Conservation (phyloP, 2,329 filamentous ascomycete species). For the Ceratocystis variospora region DNA sequence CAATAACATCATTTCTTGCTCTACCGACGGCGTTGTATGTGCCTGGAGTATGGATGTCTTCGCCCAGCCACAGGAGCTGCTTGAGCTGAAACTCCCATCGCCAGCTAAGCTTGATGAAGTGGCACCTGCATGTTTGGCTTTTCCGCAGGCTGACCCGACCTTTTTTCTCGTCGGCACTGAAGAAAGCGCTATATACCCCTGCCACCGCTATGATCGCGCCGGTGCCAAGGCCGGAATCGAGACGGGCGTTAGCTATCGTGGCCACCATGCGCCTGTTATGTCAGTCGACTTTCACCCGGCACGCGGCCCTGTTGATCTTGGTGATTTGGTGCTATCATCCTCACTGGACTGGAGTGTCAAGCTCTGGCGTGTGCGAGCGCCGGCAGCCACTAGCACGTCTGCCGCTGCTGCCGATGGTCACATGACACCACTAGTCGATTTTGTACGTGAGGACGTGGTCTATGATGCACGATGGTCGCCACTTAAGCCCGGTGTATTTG, state of each 20-base stretch:
- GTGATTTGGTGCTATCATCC: slow-evolving; percentile 82
- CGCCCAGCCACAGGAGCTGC: slow-evolving; percentile 84
- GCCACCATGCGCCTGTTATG: slow-evolving; percentile 89
- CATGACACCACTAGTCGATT: slow-evolving; percentile 69
- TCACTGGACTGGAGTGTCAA: slow-evolving; percentile 96
- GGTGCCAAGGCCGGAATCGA: slow-evolving; percentile 95
- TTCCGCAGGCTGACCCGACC: slow-evolving; percentile 87
- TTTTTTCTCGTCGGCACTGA: slow-evolving; percentile 96
- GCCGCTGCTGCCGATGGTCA: slow-evolving; percentile 32
- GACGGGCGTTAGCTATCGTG: slow-evolving; percentile 71
- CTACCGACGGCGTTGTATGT: slow-evolving; percentile 91
- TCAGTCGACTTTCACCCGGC: slow-evolving; percentile 91
- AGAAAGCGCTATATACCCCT: slow-evolving; percentile 91
- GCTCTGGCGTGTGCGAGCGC: slow-evolving; percentile 83
- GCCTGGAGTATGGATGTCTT: slow-evolving; percentile 98
- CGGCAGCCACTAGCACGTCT: slow-evolving; percentile 54
- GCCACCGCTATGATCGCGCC: slow-evolving; percentile 91
- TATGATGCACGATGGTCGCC: slow-evolving; percentile 96
- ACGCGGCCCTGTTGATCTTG: slow-evolving; percentile 81
- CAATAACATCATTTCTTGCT: slow-evolving; percentile 95
- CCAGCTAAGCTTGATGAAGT: slow-evolving; percentile 81
- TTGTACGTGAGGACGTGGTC: slow-evolving; percentile 87
- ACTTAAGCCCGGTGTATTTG: slow-evolving; percentile 85
- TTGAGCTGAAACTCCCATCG: slow-evolving; percentile 73
- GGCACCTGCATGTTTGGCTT: slow-evolving; percentile 85